These are phyloP conservation scores for Zygosaccharomyces siamensis DNA, from an alignment of 805 yeast species.

Conservation along the genomic window DNA sequence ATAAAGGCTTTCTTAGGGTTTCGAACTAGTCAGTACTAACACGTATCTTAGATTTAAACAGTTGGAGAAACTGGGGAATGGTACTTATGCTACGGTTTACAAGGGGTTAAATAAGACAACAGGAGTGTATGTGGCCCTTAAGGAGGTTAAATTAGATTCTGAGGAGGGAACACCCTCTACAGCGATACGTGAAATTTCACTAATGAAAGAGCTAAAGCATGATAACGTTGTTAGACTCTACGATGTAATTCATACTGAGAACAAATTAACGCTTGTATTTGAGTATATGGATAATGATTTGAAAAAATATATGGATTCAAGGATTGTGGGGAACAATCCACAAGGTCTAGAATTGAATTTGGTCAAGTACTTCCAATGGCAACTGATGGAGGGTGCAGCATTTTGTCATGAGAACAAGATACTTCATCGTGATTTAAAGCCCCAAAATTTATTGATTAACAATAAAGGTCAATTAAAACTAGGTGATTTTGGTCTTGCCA, in stretches of 20 bases:
- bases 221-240: conserved; percentile 87
- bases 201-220: conserved; percentile 88
- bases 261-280: conserved; percentile 86
- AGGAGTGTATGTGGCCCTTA: conserved; percentile 91
- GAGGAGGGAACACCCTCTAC: conserved; percentile 99
- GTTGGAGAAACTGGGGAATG: conserved; percentile 40
- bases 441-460: conserved; percentile 90
- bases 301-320: conserved; percentile 91
- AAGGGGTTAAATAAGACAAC: conserved; percentile 90
- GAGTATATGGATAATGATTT: conserved; percentile 92
- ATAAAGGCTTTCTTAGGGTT: not conserved
- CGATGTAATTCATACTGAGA: conserved; percentile 94
- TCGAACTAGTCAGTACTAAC: conserved; percentile 7
- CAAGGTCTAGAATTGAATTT: conserved; percentile 41
- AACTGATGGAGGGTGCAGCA: conserved; percentile 81
- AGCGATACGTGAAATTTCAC: conserved; percentile 92
- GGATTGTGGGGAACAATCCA: conserved; percentile 29
- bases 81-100: conserved; percentile 96
- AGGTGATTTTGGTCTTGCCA: conserved; percentile 91
- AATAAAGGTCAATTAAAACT: conserved; percentile 90
- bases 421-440: conserved; percentile 91
- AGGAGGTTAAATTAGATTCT: conserved; percentile 90
- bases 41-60: conserved; percentile 32
- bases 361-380: conserved; percentile 91
- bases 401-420: conserved; percentile 95